Base-by-base conservation (phyloP, 352 stramenopile genomes). In the Thalassiosira mediterranea region DNA sequence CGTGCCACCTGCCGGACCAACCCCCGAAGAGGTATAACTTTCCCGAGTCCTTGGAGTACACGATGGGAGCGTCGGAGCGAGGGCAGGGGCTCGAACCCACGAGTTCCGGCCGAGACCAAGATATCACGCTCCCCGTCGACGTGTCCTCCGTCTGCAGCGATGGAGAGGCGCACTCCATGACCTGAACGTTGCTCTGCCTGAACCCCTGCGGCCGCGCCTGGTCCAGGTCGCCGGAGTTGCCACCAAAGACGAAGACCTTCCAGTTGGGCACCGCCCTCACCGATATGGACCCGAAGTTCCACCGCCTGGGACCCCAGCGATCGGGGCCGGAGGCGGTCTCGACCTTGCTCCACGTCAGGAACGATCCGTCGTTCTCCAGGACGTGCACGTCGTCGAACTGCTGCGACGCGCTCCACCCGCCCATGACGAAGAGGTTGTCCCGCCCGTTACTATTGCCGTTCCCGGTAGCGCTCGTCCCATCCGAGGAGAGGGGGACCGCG, bases 161-260 rank as follows among this genome's bases (percentile, higher is more conserved):
- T 21, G 44, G 48, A 37, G 37, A 32, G 3, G 21, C 61, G 2
- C 94, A 98, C 72, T 98, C 95, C 4, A 98, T 81, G 19, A 98
- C 94, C 28, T 95, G 77, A 11, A 97, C 90, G 31, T 93, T 95
- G 64, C 97, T 97, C 29, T 94, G 73, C 54, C 96, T 97, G 19
- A 73, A 65, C 59, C 81, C 81, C 83, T 96, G 94, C 0, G 93
- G 92, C 0, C 94, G 95, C 0, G 61, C 91, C 47, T 96, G 92
- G 4, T 90, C 87, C 1, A 98, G 76, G 73, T 98, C 94, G 8
- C 96, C 96, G 44, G 93, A 97, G 79, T 98, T 98, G 32, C 96
- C 96, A 53, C 96, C 96, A 83, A 98, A 99, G 58, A 98, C 89
- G 69, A 98, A 98, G 1, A 98, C 88, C 76, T 98, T 98, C 95